phyloP scores from a whole-genome alignment of 2,329 filamentous ascomycete species.

The Diaporthe longicolla region DNA sequence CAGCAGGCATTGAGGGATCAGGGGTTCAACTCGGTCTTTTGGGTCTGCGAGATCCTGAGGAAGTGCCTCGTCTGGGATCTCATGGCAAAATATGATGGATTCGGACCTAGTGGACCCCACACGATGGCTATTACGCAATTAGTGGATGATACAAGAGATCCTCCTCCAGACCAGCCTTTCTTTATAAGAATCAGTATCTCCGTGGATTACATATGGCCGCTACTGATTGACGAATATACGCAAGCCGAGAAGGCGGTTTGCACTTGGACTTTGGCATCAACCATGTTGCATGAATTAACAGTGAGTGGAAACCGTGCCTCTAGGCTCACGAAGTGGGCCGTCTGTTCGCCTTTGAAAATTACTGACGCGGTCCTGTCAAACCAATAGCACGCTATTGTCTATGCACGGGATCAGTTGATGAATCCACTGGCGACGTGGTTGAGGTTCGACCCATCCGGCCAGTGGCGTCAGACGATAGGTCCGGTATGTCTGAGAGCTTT shows the following conservation, averaged over 20 bases:
- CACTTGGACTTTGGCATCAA: conserved; percentile 31
- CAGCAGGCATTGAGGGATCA: background rate
- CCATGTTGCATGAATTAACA: conserved; percentile 39
- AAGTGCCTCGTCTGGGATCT: conserved; percentile 31
- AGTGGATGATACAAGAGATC: no score
- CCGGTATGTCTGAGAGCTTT: background rate
- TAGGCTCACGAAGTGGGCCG: no score
- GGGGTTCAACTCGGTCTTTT: conserved; percentile 32
- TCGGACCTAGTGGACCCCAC: background rate
- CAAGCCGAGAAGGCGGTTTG: conserved; percentile 38
- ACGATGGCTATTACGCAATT: conserved; percentile 17
- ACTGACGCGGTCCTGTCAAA: background rate
- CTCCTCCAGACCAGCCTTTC: conserved; percentile 5
- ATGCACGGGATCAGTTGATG: conserved; percentile 6
- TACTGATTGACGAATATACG: conserved; percentile 40
- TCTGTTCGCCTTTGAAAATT: background rate
- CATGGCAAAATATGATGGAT: background rate
- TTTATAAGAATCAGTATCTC: conserved; percentile 14
- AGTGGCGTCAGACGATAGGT: background rate
- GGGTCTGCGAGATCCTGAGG: conserved; percentile 37
- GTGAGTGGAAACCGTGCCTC: conserved; percentile 11
- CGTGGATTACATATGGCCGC: conserved; percentile 36
- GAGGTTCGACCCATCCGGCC: background rate
- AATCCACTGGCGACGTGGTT: background rate
- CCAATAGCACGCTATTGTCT: conserved; percentile 31